phyloP scores from a whole-genome alignment of 2,329 filamentous ascomycete species.

The Mariannaea elegans region DNA sequence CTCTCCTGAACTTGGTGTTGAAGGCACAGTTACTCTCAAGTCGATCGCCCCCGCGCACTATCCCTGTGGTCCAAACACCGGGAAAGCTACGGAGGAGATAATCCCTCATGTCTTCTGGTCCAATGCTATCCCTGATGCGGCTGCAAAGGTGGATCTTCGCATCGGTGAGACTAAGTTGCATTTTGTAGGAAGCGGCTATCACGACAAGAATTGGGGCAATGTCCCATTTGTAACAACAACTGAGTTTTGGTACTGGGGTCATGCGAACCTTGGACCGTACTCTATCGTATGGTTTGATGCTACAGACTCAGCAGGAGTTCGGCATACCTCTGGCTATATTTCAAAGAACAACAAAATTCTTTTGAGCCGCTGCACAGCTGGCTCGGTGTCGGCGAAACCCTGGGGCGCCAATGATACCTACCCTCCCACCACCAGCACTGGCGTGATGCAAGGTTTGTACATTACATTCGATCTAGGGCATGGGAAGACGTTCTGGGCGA shows the following conservation, averaged over 20 bases:
- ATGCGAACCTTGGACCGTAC: slow-evolving; percentile 51
- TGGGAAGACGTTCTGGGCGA: background rate
- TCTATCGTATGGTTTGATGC: slow-evolving; percentile 55
- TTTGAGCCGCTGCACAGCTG: background rate
- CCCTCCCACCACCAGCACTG: background rate
- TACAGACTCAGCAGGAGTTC: slow-evolving; percentile 35
- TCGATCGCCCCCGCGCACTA: slow-evolving; percentile 2
- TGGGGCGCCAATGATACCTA: background rate
- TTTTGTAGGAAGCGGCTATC: slow-evolving; percentile 47
- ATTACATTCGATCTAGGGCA: slow-evolving; percentile 2
- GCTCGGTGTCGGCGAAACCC: background rate
- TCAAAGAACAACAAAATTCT: background rate
- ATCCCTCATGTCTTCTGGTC: background rate
- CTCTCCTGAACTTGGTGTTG: background rate
- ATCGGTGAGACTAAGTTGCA: background rate
- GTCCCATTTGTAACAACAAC: slow-evolving; percentile 44
- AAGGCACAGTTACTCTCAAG: background rate
- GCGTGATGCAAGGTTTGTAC: slow-evolving; percentile 3
- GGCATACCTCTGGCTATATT: slow-evolving; percentile 25
- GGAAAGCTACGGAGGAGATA: background rate
- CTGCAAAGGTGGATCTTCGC: background rate
- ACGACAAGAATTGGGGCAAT: slow-evolving; percentile 59
- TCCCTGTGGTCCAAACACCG: background rate
- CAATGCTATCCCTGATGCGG: background rate
- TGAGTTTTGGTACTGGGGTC: slow-evolving; percentile 56